A percentile compares a stretch with the other conserved stretches of the same genome.
These are phyloP conservation scores for Epichloe sp. DNA, from an alignment of 2,329 filamentous ascomycete species.

Conservation along the genomic window DNA sequence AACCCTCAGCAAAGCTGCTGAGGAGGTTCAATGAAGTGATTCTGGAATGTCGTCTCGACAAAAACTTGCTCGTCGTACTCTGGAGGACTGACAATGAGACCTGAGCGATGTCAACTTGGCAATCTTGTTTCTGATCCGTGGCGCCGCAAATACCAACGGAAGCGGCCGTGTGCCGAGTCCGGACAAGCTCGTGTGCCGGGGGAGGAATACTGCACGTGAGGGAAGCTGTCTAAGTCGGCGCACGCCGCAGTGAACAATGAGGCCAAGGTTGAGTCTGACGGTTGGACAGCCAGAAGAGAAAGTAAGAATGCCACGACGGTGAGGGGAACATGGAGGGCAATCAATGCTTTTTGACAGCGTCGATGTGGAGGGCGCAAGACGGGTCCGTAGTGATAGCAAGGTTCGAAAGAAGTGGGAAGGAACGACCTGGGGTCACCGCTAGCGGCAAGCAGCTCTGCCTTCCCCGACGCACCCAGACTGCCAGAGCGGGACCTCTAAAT, in stretches of 20 bases:
- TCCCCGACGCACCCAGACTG: not conserved
- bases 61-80: not conserved
- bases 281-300: not conserved
- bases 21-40: not conserved
- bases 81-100: not conserved
- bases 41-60: not conserved
- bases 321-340: not conserved
- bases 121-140: not conserved
- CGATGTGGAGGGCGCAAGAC: not conserved
- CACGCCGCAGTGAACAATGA: not conserved
- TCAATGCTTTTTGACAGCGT: not conserved
- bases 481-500: not conserved
- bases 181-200: not conserved
- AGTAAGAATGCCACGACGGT: not conserved
- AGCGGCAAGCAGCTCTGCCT: not conserved
- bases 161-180: not conserved
- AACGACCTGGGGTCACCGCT: not conserved
- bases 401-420: slow-evolving; percentile 3
- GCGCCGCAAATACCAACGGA: not conserved
- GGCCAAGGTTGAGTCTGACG: not conserved
- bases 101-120: not conserved
- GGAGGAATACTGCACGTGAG: not conserved
- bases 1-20: not conserved
- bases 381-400: not conserved
- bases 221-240: not conserved